Conservation (phyloP, 2,329 filamentous ascomycete genomes). For the Chaetomium sp. region DNA sequence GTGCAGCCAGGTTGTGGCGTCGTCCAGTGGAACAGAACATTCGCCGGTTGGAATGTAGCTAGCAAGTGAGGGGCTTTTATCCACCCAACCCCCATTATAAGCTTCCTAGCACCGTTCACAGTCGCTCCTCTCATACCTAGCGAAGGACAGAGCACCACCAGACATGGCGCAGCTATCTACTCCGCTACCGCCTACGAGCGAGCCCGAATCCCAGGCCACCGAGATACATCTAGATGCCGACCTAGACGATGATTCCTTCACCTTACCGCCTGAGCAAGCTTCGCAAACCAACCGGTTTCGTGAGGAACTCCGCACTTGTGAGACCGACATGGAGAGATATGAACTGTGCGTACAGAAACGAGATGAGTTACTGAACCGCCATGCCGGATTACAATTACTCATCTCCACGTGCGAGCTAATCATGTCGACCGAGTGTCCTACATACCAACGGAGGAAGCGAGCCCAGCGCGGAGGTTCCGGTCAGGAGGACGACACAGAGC, state of each 20-base stretch:
- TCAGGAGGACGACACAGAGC: neutral
- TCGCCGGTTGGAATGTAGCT: too few species aligned
- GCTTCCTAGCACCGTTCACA: too few species aligned
- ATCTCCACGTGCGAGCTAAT: neutral
- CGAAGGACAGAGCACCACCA: too few species aligned
- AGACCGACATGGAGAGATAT: neutral
- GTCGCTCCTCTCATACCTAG: too few species aligned
- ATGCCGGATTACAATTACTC: neutral
- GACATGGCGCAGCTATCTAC: too few species aligned
- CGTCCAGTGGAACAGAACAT: too few species aligned
- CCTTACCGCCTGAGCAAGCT: slow-evolving; percentile 1
- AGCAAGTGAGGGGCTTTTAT: too few species aligned
- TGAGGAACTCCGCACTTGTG: neutral
- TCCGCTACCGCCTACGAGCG: too few species aligned
- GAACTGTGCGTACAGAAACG: neutral
- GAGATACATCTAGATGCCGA: neutral
- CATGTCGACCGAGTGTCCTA: slow-evolving; percentile 1
- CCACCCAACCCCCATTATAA: too few species aligned
- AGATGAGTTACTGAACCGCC: neutral
- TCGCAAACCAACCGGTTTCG: neutral
- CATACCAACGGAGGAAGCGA: neutral
- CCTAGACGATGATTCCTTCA: neutral
- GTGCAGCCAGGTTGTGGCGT: too few species aligned
- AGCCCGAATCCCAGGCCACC: neutral
- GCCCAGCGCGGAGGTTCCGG: neutral